Conservation (phyloP, 495 filamentous ascomycete species). For the Lasiosphaeria miniovina region DNA sequence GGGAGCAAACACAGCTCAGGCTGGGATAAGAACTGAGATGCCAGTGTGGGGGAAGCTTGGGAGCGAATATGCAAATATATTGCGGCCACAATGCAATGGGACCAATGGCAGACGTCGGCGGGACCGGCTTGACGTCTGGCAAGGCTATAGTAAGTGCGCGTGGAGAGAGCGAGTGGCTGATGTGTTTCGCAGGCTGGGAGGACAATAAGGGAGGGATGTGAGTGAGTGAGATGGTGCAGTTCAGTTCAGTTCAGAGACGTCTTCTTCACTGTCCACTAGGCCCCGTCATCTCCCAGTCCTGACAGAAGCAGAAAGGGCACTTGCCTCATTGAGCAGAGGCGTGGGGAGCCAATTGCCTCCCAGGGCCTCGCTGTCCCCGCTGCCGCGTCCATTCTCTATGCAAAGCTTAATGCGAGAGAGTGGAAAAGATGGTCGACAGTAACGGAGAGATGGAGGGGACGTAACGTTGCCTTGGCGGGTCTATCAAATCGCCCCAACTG, state of each 20-base stretch:
- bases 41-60: too few relatives aligned
- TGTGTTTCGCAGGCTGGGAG: neutral
- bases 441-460: too few relatives aligned
- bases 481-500: constrained; percentile 4
- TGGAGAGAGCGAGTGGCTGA: too few relatives aligned
- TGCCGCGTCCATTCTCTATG: neutral
- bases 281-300: neutral
- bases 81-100: too few relatives aligned
- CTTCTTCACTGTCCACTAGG: too few relatives aligned
- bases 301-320: neutral
- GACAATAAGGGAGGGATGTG: neutral
- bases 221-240: neutral
- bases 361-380: neutral
- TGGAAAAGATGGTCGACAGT: too few relatives aligned
- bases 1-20: too few relatives aligned
- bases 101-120: too few relatives aligned
- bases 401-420: constrained; percentile 9
- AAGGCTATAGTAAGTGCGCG: too few relatives aligned
- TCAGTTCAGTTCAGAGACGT: neutral
- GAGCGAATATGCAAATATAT: too few relatives aligned
- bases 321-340: constrained; percentile 5
- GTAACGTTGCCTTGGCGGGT: constrained; percentile 28
- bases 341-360: neutral
- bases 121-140: too few relatives aligned
- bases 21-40: too few relatives aligned